Base-by-base conservation (phyloP, 2,329 filamentous ascomycete genomes). In the Phoma sp. region DNA sequence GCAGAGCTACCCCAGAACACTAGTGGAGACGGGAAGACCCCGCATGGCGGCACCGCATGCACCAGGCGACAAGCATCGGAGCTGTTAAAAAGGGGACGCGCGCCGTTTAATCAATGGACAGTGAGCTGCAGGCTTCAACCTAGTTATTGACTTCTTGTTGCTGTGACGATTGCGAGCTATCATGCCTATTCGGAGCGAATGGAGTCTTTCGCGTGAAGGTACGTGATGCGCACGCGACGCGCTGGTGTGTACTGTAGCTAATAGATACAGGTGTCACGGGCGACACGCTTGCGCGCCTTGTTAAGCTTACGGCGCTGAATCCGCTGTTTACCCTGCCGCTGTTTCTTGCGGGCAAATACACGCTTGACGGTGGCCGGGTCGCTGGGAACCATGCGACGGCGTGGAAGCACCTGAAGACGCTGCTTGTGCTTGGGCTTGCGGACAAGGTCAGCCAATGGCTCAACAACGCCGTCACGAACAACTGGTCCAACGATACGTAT, bases 291-390 rank as follows among this genome's bases (percentile, higher is more conserved):
- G 74, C 82, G 29, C 79, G 79, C 32, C 66, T 88, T 33, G 68
- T 91, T 60, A 81, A 83, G 58, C 78, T 78, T 47, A 91, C 87
- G 0, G 78, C 82, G 6, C 76, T 91, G 54, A 89, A 89, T 66
- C 88, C 89, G 1, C 77, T 80, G 32, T 75, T 90, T 17, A 81
- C 88, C 0, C 74, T 91, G 11, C 84, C 87, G 1, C 77, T 91
- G 20, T 65, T 90, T 37, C 79, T 90, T 4, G 77, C 87, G 18
- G 83, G 84, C 7, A 81, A 83, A 23, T 88, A 84, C 76, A 89
- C 87, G n/a, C 78, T 82, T 61, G 80, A 80, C 60, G 88, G 88
- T 42, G 78, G 80, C 49, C 76, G 83, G 45, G 67, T 89, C 15
- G 77, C 82, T 4, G 73, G 79, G 9, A 28, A 64, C 29, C 64